phyloP scores from a whole-genome alignment of 1,139 yeast species.

The Saccharomyces hybrid region DNA sequence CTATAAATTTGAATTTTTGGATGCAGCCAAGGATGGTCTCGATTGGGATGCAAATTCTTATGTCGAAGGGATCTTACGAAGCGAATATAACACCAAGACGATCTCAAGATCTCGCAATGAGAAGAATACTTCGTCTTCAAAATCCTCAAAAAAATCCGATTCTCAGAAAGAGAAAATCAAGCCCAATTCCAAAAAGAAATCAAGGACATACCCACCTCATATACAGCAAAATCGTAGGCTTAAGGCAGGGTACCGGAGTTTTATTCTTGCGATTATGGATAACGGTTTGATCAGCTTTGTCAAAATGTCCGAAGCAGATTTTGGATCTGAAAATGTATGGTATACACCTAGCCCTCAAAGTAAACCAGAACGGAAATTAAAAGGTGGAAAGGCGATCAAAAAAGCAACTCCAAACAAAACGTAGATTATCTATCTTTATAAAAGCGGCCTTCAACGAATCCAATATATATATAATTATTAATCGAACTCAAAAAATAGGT shows the following conservation, averaged over 20 bases:
- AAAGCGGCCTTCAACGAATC: neutral
- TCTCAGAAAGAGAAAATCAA: slow-evolving; percentile 25
- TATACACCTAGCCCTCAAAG: slow-evolving; percentile 10
- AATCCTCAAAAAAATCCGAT: neutral
- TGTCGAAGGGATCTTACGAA: slow-evolving; percentile 23
- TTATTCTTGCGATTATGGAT: slow-evolving; percentile 61
- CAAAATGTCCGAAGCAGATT: slow-evolving; percentile 51
- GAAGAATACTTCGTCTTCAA: neutral
- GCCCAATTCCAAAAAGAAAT: slow-evolving; percentile 29
- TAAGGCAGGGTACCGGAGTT: slow-evolving; percentile 43
- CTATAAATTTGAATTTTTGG: slow-evolving; percentile 26
- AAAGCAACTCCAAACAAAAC: neutral
- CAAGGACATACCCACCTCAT: slow-evolving; percentile 13
- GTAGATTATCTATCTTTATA: neutral
- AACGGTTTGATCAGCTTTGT: slow-evolving; percentile 67
- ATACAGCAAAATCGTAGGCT: slow-evolving; percentile 32
- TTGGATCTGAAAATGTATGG: slow-evolving; percentile 39
- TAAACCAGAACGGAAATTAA: neutral
- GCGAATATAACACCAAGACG: slow-evolving; percentile 11
- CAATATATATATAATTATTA: too few relatives aligned
- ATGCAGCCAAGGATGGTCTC: slow-evolving; percentile 13
- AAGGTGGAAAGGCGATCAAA: neutral
- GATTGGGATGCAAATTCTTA: slow-evolving; percentile 22
- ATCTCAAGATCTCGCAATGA: slow-evolving; percentile 8
- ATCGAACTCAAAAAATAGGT: neutral